Evolutionary conservation across 768 basidiomycete genomes (phyloP).

Genomic region (Calocybe gangraenosa): DNA sequence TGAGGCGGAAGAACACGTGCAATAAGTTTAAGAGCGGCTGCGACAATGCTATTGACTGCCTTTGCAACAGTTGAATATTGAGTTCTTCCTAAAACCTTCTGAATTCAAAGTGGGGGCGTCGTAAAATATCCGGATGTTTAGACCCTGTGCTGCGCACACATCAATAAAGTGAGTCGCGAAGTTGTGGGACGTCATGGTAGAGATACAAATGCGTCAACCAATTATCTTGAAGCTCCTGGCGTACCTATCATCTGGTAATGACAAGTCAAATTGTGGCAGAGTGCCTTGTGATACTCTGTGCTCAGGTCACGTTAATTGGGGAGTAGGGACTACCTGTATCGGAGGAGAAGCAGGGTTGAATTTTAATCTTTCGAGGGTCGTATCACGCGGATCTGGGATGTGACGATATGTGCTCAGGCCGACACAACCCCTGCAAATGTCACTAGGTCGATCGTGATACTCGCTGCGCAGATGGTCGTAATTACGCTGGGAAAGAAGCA

Average conservation of each 20-base stretch:
- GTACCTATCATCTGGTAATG: too few species aligned
- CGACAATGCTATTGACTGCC: constrained; percentile 24
- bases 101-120: constrained; percentile 21
- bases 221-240: neutral
- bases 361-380: neutral
- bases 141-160: constrained; percentile 10
- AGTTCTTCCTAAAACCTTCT: constrained; percentile 25
- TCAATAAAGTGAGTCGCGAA: constrained; percentile 17
- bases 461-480: too few species aligned
- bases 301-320: too few species aligned
- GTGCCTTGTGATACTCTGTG: too few species aligned
- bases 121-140: constrained; percentile 22
- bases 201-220: too few species aligned
- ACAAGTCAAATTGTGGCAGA: too few species aligned
- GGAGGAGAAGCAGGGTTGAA: neutral
- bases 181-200: too few species aligned
- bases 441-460: too few species aligned
- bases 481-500: constrained; percentile 1
- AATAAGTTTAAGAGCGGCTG: constrained; percentile 31
- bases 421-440: too few species aligned
- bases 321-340: too few species aligned
- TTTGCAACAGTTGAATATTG: constrained; percentile 22
- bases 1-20: constrained; percentile 24
- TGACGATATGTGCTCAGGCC: too few species aligned
- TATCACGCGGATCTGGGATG: neutral